phyloP scores from a whole-genome alignment of 805 yeast species.

The Yarrowia osloensis region DNA sequence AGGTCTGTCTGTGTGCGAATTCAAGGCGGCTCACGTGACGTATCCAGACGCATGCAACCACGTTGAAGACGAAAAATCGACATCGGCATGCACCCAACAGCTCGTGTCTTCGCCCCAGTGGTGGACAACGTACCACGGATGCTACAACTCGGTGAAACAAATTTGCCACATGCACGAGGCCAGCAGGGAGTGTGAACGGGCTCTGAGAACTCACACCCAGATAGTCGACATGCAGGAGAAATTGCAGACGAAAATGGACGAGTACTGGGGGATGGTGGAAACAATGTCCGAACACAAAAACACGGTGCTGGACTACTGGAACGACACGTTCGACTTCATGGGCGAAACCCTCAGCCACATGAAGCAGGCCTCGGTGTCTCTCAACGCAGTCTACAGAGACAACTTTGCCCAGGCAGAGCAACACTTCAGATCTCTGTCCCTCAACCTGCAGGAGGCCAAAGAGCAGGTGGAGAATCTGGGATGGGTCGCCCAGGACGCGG shows the following conservation, averaged over 20 bases:
- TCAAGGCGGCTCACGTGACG: conserved; percentile 37
- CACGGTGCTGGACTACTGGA: neutral
- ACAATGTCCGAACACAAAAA: neutral
- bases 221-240: conserved; percentile 32
- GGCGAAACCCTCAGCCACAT: neutral
- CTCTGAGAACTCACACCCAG: conserved; percentile 28
- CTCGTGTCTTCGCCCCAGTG: conserved; percentile 49
- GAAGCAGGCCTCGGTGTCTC: neutral
- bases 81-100: conserved; percentile 35
- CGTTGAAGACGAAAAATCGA: neutral
- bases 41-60: conserved; percentile 38
- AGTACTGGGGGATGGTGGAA: neutral
- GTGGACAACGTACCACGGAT: conserved; percentile 76
- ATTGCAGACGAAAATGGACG: neutral
- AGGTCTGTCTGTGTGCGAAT: conserved; percentile 41
- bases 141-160: conserved; percentile 55
- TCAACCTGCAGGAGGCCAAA: neutral
- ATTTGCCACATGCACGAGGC: conserved; percentile 46
- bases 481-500: neutral
- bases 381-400: neutral
- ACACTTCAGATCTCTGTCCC: neutral
- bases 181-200: conserved; percentile 1
- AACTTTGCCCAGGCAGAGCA: conserved; percentile 1
- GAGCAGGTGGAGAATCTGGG: neutral
- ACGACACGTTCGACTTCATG: conserved; percentile 15